Conservation (phyloP, 176 grass and related monocot genomes). For the Alloteropsis semialata region DNA sequence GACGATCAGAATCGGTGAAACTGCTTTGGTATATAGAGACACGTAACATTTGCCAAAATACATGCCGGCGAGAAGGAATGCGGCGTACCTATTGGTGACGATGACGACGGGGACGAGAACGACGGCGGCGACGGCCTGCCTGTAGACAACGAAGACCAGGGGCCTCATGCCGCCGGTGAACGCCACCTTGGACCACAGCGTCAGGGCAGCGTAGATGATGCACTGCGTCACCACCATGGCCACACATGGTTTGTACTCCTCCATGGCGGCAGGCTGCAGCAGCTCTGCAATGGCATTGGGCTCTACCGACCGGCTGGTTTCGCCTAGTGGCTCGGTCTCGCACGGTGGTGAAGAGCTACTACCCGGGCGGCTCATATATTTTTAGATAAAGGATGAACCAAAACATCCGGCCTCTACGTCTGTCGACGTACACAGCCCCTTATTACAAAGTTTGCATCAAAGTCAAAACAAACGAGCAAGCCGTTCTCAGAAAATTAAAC, state of each 20-base stretch:
- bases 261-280: not conserved
- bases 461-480: too few relatives aligned
- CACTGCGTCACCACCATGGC: conserved; percentile 76
- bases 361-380: not conserved
- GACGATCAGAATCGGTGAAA: not conserved
- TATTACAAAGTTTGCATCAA: too few relatives aligned
- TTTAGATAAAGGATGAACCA: too few relatives aligned
- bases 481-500: too few relatives aligned
- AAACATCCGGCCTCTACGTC: too few relatives aligned
- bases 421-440: too few relatives aligned
- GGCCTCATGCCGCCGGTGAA: conserved; percentile 69
- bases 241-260: conserved; percentile 60
- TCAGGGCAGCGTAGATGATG: conserved; percentile 63
- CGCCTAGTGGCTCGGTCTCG: not conserved
- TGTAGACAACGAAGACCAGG: conserved; percentile 81
- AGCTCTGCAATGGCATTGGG: too few relatives aligned
- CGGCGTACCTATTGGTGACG: conserved; percentile 39
- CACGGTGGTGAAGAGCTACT: not conserved
- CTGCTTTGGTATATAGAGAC: too few relatives aligned
- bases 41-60: too few relatives aligned
- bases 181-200: conserved; percentile 52
- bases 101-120: conserved; percentile 42
- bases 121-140: conserved; percentile 52
- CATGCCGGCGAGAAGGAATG: not conserved
- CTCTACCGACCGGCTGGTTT: not conserved